phyloP scores from a whole-genome alignment of 106 monocot genomes.

The Phalaenopsis aphrodite region DNA sequence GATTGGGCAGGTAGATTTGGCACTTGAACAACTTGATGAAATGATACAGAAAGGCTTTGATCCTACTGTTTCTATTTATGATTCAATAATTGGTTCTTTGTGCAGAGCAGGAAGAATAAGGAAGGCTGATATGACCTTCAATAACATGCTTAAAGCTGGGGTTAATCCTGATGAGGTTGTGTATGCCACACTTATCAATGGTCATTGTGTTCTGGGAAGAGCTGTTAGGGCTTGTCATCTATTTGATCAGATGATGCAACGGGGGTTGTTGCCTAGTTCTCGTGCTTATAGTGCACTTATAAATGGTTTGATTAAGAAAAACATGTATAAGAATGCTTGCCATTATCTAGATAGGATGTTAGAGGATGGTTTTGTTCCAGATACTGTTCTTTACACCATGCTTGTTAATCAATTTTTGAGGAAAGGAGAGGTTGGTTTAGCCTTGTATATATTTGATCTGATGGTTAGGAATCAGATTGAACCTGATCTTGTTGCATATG shows the following conservation, averaged over 20 bases:
- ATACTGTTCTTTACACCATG: constrained; percentile 17
- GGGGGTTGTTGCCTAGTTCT: constrained; percentile 10
- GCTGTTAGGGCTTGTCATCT: constrained; percentile 5
- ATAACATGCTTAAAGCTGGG: constrained; percentile 10
- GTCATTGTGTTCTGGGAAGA: constrained; percentile 9
- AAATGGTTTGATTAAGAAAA: constrained; percentile 13
- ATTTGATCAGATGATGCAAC: constrained; percentile 12
- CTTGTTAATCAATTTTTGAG: constrained; percentile 19
- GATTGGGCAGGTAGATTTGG: constrained; percentile 21
- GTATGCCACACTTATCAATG: constrained; percentile 13
- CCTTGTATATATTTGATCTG: constrained; percentile 23
- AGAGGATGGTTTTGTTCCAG: constrained; percentile 13
- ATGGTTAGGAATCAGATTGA: constrained; percentile 38
- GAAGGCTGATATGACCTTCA: constrained; percentile 12
- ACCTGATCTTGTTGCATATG: constrained; percentile 37
- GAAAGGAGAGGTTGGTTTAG: constrained; percentile 30
- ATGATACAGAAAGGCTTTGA: constrained; percentile 28
- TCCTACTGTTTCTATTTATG: constrained; percentile 24
- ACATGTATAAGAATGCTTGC: constrained; percentile 10
- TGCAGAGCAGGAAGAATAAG: constrained; percentile 1
- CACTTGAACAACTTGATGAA: constrained; percentile 18
- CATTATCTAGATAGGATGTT: constrained; percentile 12
- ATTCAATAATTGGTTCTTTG: constrained; percentile 16
- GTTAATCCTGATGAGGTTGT: constrained; percentile 14
- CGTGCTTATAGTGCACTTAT: constrained; percentile 16